Evolutionary conservation across 805 yeast genomes (phyloP), one percentile per base, ranked within the genome.

Genomic region (Starmerella ratchasimensis): DNA sequence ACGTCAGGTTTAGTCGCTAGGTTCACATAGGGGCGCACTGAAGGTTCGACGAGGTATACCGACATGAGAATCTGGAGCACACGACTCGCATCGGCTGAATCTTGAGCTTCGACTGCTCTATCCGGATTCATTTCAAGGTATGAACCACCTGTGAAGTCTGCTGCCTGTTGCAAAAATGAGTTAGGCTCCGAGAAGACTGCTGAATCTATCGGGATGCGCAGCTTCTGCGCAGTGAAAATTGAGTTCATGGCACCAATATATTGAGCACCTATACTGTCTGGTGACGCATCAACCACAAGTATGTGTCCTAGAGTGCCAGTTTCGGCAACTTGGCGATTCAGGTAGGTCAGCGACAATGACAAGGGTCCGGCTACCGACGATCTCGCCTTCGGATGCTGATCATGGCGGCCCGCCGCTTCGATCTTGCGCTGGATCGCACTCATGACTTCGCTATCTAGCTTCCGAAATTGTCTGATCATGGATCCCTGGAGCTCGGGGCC

Each of bases 221-320:
- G 71, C 57, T 86, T 88, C 49, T 90, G 95, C 0, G 97, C 94
- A 0, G 96, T 88, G 60, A 90, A 90, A 22, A 90, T 88, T 42
- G 90, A 70, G 58, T 90, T 90, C 97, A 90, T 90, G 31, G 83
- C 76, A 4, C 96, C 80, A 31, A 88, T 81, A 56, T 90, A 93
- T 41, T 81, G 82, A 36, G 82, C 64, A 4, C 83, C 73, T 39
- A 73, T 75, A 49, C 82, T 84, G 44, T 74, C 82, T 7, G 37
- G 41, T 46, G 77, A 73, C 19, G 83, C 69, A 42, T 75, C 72
- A 3, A 80, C 55, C 10, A 76, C 66, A 42, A 80, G 49, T 5
- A 79, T 61, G 33, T 86, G 67, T 0, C 95, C 75, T 41, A 80
- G 56, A 31, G 60, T 57, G 17, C 67, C 51, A 19, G 51, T 53